Percentiles rank a stretch among this genome's conserved stretches.
phyloP scores from a whole-genome alignment of 2,329 filamentous ascomycete genomes.

The Verticillium tricorpus region DNA sequence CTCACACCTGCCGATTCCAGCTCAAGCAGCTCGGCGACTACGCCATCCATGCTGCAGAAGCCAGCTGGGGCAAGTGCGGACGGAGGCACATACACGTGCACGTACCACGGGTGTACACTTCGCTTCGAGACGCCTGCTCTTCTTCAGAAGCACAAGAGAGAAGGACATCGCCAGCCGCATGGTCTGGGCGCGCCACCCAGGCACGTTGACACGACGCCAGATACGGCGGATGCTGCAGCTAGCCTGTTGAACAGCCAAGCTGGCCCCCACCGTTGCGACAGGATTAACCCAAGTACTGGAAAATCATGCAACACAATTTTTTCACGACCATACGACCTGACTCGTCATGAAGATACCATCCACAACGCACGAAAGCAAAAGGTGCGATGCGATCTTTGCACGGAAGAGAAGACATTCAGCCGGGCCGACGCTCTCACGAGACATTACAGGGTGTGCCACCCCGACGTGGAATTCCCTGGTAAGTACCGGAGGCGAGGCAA shows the following conservation, averaged over 20 bases:
- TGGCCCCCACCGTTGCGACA: slow-evolving; percentile 87
- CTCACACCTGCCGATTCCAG: slow-evolving; percentile 40
- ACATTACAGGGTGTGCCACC: slow-evolving; percentile 92
- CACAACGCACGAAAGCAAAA: slow-evolving; percentile 94
- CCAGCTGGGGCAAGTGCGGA: slow-evolving; percentile 67
- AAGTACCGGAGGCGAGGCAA: slow-evolving; percentile 37
- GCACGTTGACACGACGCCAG: slow-evolving; percentile 18
- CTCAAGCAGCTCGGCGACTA: slow-evolving; percentile 23
- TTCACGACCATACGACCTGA: slow-evolving; percentile 93
- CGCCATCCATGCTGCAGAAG: slow-evolving; percentile 33
- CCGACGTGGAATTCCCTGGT: slow-evolving; percentile 78
- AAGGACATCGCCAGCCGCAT: slow-evolving; percentile 78
- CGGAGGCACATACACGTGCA: slow-evolving; percentile 90
- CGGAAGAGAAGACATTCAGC: slow-evolving; percentile 95
- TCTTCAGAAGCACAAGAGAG: slow-evolving; percentile 92
- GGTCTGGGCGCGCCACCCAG: slow-evolving; percentile 34
- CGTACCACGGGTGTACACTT: slow-evolving; percentile 82
- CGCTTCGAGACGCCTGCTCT: slow-evolving; percentile 85
- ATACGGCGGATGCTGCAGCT: slow-evolving; percentile 38
- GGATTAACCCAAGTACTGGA: slow-evolving; percentile 90
- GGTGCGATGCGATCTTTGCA: slow-evolving; percentile 87
- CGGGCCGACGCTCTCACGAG: slow-evolving; percentile 90
- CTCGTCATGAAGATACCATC: slow-evolving; percentile 94
- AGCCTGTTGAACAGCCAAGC: slow-evolving; percentile 74
- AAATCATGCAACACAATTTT: slow-evolving; percentile 95